These are phyloP conservation scores for Hibiscus mutabilis DNA, from an alignment of 345 rosid genomes.

Conservation along the genomic window DNA sequence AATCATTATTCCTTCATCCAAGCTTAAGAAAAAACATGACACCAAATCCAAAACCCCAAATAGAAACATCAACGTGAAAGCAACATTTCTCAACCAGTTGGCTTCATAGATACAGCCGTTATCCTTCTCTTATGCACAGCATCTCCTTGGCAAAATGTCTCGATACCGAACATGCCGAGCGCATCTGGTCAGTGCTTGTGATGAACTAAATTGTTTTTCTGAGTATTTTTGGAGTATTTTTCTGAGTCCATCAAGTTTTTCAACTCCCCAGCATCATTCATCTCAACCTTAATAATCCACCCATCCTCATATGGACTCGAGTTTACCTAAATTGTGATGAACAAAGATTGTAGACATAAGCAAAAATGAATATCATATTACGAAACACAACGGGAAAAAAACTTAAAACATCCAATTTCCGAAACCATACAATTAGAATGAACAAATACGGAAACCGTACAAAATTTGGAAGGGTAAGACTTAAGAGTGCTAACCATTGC, in stretches of 20 bases:
- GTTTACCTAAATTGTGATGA: conserved; percentile 42
- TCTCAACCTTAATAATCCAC: conserved; percentile 81
- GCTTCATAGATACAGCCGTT: not conserved
- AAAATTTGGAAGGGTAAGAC: too few species aligned
- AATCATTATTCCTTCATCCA: too few species aligned
- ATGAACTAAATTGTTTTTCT: conserved; percentile 89
- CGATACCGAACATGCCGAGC: not conserved
- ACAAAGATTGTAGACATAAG: not conserved
- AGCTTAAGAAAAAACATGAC: too few species aligned
- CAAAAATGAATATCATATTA: not conserved
- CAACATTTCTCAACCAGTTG: not conserved
- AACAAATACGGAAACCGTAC: not conserved
- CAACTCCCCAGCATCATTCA: conserved; percentile 47
- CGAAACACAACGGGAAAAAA: not conserved
- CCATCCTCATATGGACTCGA: conserved; percentile 72
- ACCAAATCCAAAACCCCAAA: not conserved
- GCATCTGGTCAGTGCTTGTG: conserved; percentile 46
- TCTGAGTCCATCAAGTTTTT: conserved; percentile 71
- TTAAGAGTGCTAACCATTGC: conserved; percentile 57
- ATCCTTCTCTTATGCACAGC: too few species aligned
- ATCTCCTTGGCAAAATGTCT: not conserved
- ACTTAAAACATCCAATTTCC: not conserved
- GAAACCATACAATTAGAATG: not conserved
- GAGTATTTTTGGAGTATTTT: conserved; percentile 72
- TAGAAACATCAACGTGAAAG: conserved; percentile 5